phyloP scores from a whole-genome alignment of 345 rosid genomes.

The Euphorbia pulcherrima region DNA sequence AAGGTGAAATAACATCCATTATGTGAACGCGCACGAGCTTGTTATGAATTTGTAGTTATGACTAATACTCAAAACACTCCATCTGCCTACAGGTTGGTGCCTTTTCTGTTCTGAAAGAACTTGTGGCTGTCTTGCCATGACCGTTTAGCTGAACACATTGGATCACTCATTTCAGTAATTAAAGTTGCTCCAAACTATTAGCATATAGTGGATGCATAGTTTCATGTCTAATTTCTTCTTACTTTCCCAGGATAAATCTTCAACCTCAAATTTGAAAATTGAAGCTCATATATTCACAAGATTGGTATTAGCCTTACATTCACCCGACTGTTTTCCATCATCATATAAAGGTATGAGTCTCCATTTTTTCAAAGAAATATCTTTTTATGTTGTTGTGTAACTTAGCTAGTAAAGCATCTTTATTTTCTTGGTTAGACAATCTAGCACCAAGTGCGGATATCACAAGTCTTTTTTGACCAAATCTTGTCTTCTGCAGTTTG shows the following conservation, averaged over 20 bases:
- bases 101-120: constrained; percentile 91
- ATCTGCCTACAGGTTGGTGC: constrained; percentile 78
- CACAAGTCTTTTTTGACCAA: neutral
- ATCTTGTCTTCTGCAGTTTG: neutral
- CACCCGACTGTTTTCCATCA: constrained; percentile 95
- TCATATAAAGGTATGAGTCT: constrained; percentile 67
- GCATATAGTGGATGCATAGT: constrained; percentile 4
- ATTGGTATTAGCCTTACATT: constrained; percentile 88
- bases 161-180: constrained; percentile 90
- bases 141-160: constrained; percentile 92
- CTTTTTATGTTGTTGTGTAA: neutral
- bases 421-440: neutral
- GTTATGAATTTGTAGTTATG: neutral
- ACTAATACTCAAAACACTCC: neutral
- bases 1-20: constrained; percentile 46
- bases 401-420: neutral
- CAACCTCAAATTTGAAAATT: constrained; percentile 92
- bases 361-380: neutral
- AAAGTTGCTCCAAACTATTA: constrained; percentile 13
- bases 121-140: constrained; percentile 98
- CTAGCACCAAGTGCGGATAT: neutral
- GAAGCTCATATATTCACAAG: constrained; percentile 87
- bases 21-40: constrained; percentile 11
- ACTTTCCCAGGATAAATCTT: constrained; percentile 75
- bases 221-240: constrained; percentile 2